phyloP scores from a whole-genome alignment of 805 yeast species.

The Komagataella ulmi region DNA sequence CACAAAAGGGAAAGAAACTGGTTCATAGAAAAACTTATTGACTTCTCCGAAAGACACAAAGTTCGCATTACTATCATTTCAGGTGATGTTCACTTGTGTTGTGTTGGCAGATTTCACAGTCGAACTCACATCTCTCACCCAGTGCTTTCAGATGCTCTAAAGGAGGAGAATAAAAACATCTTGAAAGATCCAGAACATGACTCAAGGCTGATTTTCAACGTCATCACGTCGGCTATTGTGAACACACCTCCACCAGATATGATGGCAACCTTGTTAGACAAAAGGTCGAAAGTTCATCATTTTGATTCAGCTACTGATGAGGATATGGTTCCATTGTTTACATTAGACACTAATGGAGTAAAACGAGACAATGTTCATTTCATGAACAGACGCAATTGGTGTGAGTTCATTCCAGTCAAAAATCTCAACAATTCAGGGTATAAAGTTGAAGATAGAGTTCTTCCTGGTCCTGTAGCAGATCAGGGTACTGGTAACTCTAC shows the following conservation, averaged over 20 bases:
- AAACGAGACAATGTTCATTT: constrained; percentile 30
- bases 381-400: constrained; percentile 59
- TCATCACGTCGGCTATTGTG: constrained; percentile 81
- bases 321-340: constrained; percentile 67
- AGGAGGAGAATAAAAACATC: constrained; percentile 25
- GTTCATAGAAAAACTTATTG: constrained; percentile 46
- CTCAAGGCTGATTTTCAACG: constrained; percentile 66
- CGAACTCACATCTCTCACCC: constrained; percentile 31
- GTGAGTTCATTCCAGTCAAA: constrained; percentile 45
- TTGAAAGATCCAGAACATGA: constrained; percentile 48
- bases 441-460: background rate
- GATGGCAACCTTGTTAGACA: constrained; percentile 64
- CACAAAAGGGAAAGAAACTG: constrained; percentile 80
- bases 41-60: constrained; percentile 49
- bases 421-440: constrained; percentile 10
- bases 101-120: constrained; percentile 65
- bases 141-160: constrained; percentile 16
- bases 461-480: background rate
- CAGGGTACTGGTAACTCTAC: background rate
- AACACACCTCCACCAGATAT: constrained; percentile 89
- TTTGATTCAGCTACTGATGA: constrained; percentile 58
- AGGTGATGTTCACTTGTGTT: constrained; percentile 90
- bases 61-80: constrained; percentile 73
- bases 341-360: constrained; percentile 40
- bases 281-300: constrained; percentile 55